Percentiles rank a stretch among this genome's conserved stretches.
These are phyloP conservation scores for Glycine soja DNA, from an alignment of 306 rosid species.

Conservation along the genomic window DNA sequence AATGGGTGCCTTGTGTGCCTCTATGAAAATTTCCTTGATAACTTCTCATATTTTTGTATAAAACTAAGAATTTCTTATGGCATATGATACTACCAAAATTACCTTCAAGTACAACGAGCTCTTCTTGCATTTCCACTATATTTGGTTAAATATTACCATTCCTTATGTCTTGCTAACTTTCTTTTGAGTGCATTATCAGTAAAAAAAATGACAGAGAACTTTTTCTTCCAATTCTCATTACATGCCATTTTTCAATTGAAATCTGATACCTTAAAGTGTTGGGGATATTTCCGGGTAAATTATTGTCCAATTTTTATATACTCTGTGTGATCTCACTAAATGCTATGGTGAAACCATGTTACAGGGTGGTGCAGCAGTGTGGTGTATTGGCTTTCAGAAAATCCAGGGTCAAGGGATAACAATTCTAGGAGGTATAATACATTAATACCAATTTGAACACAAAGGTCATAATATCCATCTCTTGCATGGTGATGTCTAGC, in stretches of 20 bases:
- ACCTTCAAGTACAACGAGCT: slow-evolving; percentile 7
- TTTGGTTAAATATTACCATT: slow-evolving; percentile 29
- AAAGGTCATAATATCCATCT: not conserved
- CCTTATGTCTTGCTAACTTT: slow-evolving; percentile 27
- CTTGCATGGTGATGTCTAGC: slow-evolving; percentile 5
- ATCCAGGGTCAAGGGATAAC: slow-evolving; percentile 78
- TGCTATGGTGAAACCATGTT: slow-evolving; percentile 34
- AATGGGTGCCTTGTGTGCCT: slow-evolving; percentile 27
- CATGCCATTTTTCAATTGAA: not conserved
- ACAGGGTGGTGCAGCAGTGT: slow-evolving; percentile 76
- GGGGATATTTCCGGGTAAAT: slow-evolving; percentile 9
- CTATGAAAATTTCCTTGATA: slow-evolving; percentile 16
- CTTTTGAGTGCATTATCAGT: not conserved
- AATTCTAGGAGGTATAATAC: slow-evolving; percentile 88
- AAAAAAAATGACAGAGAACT: not conserved
- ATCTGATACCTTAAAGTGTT: too few species aligned
- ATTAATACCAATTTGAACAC: slow-evolving; percentile 2
- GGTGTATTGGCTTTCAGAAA: slow-evolving; percentile 97
- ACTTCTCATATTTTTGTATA: slow-evolving; percentile 6
- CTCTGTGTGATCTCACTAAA: slow-evolving; percentile 36
- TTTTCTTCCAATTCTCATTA: slow-evolving; percentile 21
- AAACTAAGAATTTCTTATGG: slow-evolving; percentile 15
- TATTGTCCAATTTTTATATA: slow-evolving; percentile 14
- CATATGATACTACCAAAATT: slow-evolving; percentile 10
- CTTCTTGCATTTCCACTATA: slow-evolving; percentile 17